Base-by-base conservation (phyloP, 2,329 filamentous ascomycete genomes). In the Aspergillus sp. region DNA sequence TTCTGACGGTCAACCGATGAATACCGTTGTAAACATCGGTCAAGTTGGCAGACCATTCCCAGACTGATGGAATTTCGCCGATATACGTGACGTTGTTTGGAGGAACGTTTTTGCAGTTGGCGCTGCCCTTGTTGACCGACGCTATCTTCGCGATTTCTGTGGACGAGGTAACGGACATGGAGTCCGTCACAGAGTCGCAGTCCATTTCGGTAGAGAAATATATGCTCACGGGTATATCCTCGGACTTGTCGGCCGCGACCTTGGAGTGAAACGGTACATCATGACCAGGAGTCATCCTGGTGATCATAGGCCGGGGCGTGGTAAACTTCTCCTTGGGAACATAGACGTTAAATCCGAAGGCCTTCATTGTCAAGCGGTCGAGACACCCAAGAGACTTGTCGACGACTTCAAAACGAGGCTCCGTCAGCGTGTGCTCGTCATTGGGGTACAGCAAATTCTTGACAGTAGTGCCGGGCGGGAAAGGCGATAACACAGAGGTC, bases 391-490 rank as follows among this genome's bases (percentile, higher is more conserved):
- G 75, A 29, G 48, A 57, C 3, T 64, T 52, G 0, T 49, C 58
- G 1, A 67, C 68, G 2, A 62, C 62, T 34, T 68, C 66, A 26
- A 73, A 60, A 8, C 63, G 63, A 24, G 75, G 60, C 1, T 53
- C 48, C 30, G 62, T 60, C n/a, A 80, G 56, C 0, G 55, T 66
- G 35, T 69, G 58, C 39, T 74, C 66, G 15, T 76, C 73, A 43
- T 73, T 75, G 0, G 75, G 75, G 45, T 71, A 73, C 49, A 81
- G 77, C 8, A 81, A 48, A 44, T 78, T 79, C 47, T 71, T 74
- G 39, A 81, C 75, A 1, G 63, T 71, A 1, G 66, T 71, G 8
- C 66, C 69, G 2, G 55, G 49, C 8, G 63, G 57, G 36, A 75
- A 81, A 0, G 76, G 73, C 7, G 75, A 59, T 24, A 79, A 57